These are phyloP conservation scores for Fistulifera solaris DNA, from an alignment of 108 stramenopile genomes.

Conservation along the genomic window DNA sequence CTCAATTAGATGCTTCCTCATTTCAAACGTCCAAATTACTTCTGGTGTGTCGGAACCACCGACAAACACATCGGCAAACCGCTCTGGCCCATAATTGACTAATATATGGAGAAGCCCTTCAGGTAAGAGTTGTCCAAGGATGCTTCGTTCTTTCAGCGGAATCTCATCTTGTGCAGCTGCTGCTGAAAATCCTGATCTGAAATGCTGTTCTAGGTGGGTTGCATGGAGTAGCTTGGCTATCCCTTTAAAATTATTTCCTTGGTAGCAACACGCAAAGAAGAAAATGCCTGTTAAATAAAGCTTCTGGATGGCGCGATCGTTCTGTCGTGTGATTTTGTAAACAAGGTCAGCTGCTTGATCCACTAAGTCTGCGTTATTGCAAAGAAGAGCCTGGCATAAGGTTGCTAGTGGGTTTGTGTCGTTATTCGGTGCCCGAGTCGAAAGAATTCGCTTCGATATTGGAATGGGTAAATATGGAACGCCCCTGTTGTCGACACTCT, in stretches of 20 bases:
- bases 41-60: conserved; percentile 70
- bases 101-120: conserved; percentile 59
- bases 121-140: conserved; percentile 61
- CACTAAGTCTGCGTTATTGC: conserved; percentile 52
- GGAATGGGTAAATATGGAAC: conserved; percentile 73
- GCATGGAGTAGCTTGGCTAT: conserved; percentile 45
- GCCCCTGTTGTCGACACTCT: conserved; percentile 47
- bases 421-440: conserved; percentile 14
- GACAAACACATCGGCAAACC: conserved; percentile 55
- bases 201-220: conserved; percentile 61
- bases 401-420: conserved; percentile 27
- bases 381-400: conserved; percentile 50
- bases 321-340: conserved; percentile 44
- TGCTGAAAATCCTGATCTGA: conserved; percentile 57
- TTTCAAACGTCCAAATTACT: conserved; percentile 74
- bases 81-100: conserved; percentile 58
- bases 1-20: conserved; percentile 63
- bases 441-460: conserved; percentile 63
- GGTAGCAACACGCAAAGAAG: conserved; percentile 55
- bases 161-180: conserved; percentile 43
- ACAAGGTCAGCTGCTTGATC: conserved; percentile 46
- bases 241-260: conserved; percentile 47
- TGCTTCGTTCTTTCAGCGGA: conserved; percentile 41
- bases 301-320: conserved; percentile 57
- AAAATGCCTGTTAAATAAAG: conserved; percentile 71